Evolutionary conservation across 2,329 filamentous ascomycete genomes (phyloP).

Genomic region (Orbilia oligospora): DNA sequence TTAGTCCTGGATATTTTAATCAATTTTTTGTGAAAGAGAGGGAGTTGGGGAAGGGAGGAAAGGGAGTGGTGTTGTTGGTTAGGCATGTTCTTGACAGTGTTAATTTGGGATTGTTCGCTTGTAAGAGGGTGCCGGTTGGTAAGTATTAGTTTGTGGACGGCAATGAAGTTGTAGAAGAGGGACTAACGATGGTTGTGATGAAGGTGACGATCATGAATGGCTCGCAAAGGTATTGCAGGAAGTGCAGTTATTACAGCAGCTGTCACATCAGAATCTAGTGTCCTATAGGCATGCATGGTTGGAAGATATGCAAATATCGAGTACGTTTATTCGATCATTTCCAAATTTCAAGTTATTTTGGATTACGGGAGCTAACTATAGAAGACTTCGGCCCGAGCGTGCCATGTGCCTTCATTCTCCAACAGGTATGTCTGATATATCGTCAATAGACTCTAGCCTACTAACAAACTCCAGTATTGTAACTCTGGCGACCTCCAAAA

Average conservation of each 20-base stretch:
- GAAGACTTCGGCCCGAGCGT: conserved; percentile 85
- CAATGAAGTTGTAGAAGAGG: background rate
- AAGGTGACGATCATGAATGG: conserved; percentile 89
- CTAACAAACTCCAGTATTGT: conserved; percentile 75
- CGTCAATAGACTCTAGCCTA: background rate
- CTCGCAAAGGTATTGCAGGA: conserved; percentile 93
- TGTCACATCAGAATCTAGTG: conserved; percentile 94
- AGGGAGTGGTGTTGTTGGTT: conserved; percentile 94
- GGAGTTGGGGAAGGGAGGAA: conserved; percentile 89
- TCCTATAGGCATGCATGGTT: conserved; percentile 98
- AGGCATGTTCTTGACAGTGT: conserved; percentile 92
- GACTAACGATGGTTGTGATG: conserved; percentile 17
- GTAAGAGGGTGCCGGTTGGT: conserved; percentile 92
- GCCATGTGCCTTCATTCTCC: conserved; percentile 94
- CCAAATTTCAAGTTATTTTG: background rate
- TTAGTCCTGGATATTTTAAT: conserved; percentile 92
- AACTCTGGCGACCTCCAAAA: conserved; percentile 91
- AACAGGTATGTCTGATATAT: conserved; percentile 72
- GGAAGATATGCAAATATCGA: conserved; percentile 85
- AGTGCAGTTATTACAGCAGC: conserved; percentile 89
- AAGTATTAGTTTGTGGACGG: conserved; percentile 21
- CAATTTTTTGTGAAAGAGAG: conserved; percentile 92
- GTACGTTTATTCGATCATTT: conserved; percentile 58
- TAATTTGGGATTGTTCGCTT: conserved; percentile 89
- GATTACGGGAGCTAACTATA: conserved; percentile 40